These are phyloP conservation scores for Fagus sylvatica DNA, from an alignment of 306 rosid species.

Conservation along the genomic window DNA sequence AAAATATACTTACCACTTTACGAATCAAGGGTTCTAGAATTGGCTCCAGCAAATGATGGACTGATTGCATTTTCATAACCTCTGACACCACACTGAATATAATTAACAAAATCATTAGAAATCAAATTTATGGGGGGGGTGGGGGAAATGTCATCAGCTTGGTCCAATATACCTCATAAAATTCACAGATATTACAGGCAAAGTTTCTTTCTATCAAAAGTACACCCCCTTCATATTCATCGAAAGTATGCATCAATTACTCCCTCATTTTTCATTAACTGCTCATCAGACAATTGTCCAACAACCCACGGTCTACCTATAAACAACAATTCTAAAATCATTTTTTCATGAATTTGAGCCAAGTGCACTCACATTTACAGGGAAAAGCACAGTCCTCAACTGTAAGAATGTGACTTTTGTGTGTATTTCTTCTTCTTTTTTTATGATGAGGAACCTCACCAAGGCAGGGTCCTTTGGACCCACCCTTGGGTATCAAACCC, in stretches of 20 bases:
- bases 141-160: neutral
- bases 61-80: slow-evolving; percentile 33
- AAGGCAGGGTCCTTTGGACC: no score
- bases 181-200: neutral
- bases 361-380: slow-evolving; percentile 12
- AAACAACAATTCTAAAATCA: neutral
- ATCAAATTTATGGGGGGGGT: neutral
- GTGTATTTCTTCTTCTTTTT: no score
- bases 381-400: neutral
- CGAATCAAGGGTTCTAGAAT: slow-evolving; percentile 51
- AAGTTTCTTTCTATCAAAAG: neutral
- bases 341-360: neutral
- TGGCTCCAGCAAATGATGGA: slow-evolving; percentile 50
- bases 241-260: neutral
- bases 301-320: neutral
- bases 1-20: slow-evolving; percentile 45
- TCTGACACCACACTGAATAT: slow-evolving; percentile 46
- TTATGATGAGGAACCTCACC: no score
- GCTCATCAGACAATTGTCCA: neutral
- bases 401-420: no score
- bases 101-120: slow-evolving; percentile 9
- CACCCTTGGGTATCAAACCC: no score
- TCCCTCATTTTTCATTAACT: neutral
- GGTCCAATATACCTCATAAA: slow-evolving; percentile 6
- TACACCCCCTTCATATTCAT: neutral